A percentile compares a stretch with the other conserved stretches of the same genome.
Conservation (phyloP, 371 early-diverging fungal genomes). For the Mucor racemosus region DNA sequence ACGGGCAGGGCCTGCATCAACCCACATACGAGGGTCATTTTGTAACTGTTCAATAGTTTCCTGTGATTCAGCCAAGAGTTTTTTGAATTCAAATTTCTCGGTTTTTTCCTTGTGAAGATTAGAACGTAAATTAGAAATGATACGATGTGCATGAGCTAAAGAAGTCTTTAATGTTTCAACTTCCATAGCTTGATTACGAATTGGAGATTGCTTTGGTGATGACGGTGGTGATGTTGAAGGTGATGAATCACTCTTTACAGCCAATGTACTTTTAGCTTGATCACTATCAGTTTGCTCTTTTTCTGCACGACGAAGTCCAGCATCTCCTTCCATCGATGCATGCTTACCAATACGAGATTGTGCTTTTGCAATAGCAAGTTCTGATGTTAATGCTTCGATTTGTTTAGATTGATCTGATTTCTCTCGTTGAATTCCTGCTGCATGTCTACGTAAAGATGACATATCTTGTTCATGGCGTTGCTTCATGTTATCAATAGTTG, state of each 20-base stretch:
- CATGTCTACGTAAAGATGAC: slow-evolving; percentile 61
- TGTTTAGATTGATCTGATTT: slow-evolving; percentile 62
- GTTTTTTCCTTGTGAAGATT: slow-evolving; percentile 53
- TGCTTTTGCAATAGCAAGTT: slow-evolving; percentile 56
- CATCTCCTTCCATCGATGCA: slow-evolving; percentile 19
- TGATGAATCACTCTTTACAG: slow-evolving; percentile 19
- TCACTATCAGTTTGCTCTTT: slow-evolving; percentile 22
- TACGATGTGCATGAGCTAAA: slow-evolving; percentile 54
- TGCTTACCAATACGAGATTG: slow-evolving; percentile 47
- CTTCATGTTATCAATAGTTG: slow-evolving; percentile 59
- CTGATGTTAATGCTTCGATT: slow-evolving; percentile 65
- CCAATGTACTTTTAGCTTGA: slow-evolving; percentile 30
- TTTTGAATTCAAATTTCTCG: slow-evolving; percentile 67
- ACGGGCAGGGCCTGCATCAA: slow-evolving; percentile 32
- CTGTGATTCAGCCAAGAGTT: slow-evolving; percentile 64
- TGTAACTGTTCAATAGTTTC: slow-evolving; percentile 66
- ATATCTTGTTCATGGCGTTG: slow-evolving; percentile 72
- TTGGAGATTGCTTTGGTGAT: slow-evolving; percentile 34
- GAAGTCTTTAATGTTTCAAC: slow-evolving; percentile 52
- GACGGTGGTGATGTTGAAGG: slow-evolving; percentile 24
- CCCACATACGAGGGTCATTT: slow-evolving; percentile 58
- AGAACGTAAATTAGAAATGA: slow-evolving; percentile 50
- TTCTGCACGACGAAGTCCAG: not conserved
- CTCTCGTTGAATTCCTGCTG: slow-evolving; percentile 68
- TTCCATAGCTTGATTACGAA: slow-evolving; percentile 44